Base-by-base conservation (phyloP, 163 green algal genomes). In the Trebouxia gelatinosa region DNA sequence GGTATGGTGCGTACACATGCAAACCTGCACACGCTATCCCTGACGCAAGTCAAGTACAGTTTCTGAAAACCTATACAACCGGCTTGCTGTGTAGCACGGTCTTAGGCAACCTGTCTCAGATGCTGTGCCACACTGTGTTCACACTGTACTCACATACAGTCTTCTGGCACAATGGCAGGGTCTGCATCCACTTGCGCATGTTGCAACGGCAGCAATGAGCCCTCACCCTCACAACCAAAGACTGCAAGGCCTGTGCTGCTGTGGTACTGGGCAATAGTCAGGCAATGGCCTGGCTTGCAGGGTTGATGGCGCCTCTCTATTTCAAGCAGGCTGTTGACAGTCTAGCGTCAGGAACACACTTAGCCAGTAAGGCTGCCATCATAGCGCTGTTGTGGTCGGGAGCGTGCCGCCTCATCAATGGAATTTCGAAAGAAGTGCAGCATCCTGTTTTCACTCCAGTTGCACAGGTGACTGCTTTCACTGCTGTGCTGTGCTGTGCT, bases 391-490 rank as follows among this genome's bases (percentile, higher is more conserved):
- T 80, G 35, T 71, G 29, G 78, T 83, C 29, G 28, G 93, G 92
- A 3, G 34, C 80, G 7, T 91, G 87, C 81, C 88, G 96, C 40
- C 85, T 89, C 16, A 57, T 95, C 2, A 91, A 87, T 77, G 85
- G 89, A 9, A 40, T 98, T 32, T 80, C 86, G 16, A 98, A 95
- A 75, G 95, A 99, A 84, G n/a, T 94, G 38, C 91, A 96, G 75
- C 79, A 88, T 29, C 89, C 95, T 0, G 75, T 91, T 0, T 98
- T 98, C 82, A 93, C 90, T 16, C 94, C 94, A 5, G 86, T 98
- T 5, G 83, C 87, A 11, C 93, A 97, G 87, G 93, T 88, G 48
- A 19, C 23, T 2, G 48, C 48, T 23, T 3, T n/a, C n/a, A n/a
- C n/a, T n/a, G n/a, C n/a, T n/a, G n/a, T n/a, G n/a, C n/a, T n/a